These are phyloP conservation scores for Cystoderma amianthinum DNA, from an alignment of 768 basidiomycete species.

Conservation along the genomic window DNA sequence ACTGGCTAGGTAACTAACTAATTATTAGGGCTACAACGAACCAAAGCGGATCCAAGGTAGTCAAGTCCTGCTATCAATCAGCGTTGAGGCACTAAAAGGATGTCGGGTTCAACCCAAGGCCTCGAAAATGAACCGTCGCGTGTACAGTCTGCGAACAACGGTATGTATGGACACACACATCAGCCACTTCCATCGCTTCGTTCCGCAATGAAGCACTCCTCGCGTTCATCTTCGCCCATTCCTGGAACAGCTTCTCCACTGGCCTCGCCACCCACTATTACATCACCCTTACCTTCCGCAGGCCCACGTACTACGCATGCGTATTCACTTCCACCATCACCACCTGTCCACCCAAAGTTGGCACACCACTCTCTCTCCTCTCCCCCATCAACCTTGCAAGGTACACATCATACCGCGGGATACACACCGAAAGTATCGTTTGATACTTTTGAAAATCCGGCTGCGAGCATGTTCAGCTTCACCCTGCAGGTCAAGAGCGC, in stretches of 20 bases:
- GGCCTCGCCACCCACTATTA: neutral
- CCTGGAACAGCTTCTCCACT: conserved; percentile 6
- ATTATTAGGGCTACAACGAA: no score
- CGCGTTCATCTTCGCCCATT: conserved; percentile 21
- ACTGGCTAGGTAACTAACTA: no score
- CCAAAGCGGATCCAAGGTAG: no score
- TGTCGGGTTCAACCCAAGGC: no score
- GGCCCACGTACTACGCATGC: no score
- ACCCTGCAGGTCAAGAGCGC: conserved; percentile 81
- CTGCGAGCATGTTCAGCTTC: conserved; percentile 81
- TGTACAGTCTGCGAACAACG: no score
- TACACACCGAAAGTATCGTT: conserved; percentile 76
- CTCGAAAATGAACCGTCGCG: no score
- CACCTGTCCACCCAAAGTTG: neutral
- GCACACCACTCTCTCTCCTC: conserved; percentile 7
- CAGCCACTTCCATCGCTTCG: conserved; percentile 25
- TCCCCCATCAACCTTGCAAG: conserved; percentile 9
- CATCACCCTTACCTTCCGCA: neutral
- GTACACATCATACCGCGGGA: conserved; percentile 15
- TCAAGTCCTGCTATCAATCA: no score
- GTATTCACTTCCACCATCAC: neutral
- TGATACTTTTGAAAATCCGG: conserved; percentile 81
- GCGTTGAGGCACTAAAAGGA: no score
- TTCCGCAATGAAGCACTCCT: conserved; percentile 46
- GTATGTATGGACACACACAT: neutral